Conservation (phyloP, 2,329 filamentous ascomycete genomes). For the Malbranchea zuffiana region DNA sequence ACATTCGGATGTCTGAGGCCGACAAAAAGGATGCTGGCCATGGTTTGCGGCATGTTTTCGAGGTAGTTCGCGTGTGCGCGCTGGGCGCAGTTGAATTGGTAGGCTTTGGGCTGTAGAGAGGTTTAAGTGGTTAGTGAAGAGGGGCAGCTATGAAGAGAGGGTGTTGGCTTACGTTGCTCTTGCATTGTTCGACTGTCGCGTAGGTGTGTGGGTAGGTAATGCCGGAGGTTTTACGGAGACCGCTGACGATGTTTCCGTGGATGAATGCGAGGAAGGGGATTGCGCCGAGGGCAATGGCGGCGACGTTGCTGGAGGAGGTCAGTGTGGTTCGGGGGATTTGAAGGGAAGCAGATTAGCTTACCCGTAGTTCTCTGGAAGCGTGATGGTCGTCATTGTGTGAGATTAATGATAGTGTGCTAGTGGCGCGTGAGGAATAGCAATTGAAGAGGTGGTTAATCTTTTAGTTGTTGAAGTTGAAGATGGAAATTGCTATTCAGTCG, state of each 20-base stretch:
- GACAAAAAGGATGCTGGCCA: constrained; percentile 43
- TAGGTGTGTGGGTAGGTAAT: constrained; percentile 50
- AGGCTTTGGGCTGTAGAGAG: constrained; percentile 28
- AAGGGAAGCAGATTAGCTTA: no score
- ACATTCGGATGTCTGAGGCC: constrained; percentile 44
- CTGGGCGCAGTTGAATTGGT: constrained; percentile 45
- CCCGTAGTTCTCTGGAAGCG: no score
- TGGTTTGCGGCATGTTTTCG: constrained; percentile 46
- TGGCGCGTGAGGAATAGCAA: no score
- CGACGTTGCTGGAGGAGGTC: constrained; percentile 51
- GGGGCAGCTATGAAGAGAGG: not conserved
- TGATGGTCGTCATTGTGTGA: no score
- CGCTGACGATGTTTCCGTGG: constrained; percentile 39
- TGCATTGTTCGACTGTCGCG: constrained; percentile 46
- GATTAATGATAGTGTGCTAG: no score
- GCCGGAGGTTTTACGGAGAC: constrained; percentile 42
- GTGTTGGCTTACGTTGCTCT: constrained; percentile 29
- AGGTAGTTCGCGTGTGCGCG: constrained; percentile 49
- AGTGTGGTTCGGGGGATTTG: no score
- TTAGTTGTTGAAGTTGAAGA: no score
- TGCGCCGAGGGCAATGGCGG: constrained; percentile 43
- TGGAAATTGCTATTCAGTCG: no score
- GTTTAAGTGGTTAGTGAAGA: not conserved
- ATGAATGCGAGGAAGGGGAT: constrained; percentile 43
- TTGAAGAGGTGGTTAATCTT: no score